Evolutionary conservation across 768 basidiomycete genomes (phyloP), one percentile per base, ranked within the genome.

Genomic region (Gymnopilus dilepis): DNA sequence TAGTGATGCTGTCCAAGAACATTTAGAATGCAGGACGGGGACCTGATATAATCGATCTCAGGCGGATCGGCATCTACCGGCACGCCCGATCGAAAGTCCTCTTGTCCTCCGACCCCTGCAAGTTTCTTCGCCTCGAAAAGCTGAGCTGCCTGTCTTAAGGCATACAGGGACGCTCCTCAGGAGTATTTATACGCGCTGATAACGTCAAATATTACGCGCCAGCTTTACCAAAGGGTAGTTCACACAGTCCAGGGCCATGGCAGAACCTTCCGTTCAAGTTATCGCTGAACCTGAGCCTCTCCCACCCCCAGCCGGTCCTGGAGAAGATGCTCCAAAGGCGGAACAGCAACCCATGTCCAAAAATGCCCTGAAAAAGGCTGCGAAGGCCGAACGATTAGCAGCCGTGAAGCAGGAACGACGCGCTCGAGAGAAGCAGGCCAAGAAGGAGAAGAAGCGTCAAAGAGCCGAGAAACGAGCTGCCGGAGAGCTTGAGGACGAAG

Each of bases 311-410:
- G 52, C 63, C 47, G n/a, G 45, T 43, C 58, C 52, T 53, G 55
- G 54, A 40, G 61, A 47, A 17, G 47, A 54, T 19, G 41, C 5
- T 13, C 34, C 51, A 19, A 30, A 24, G 1, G 40, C 37, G 15
- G 64, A 61, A 15, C 63, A 70, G 24, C 69, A 68, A 42, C 71
- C 80, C 33, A 82, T 89, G 59, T 93, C 92, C 31, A 95, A 94
- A 73, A 92, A 85, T 30, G 90, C 91, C 2, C 82, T 85, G 68
- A 94, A 94, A 73, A 89, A 84, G 70, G 85, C 86, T 2, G 86
- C 86, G n/a, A 91, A 84, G 73, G 86, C 86, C 15, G 86, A 88
- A 50, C 82, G 82, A n/a, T 73, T 84, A 62, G 86, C 84, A 11
- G 87, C 86, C 22, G 69, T 76, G 42, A 96, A 94, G 77, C 77